These are phyloP conservation scores for Suillus brevipes DNA, from an alignment of 768 basidiomycete species.

Conservation along the genomic window DNA sequence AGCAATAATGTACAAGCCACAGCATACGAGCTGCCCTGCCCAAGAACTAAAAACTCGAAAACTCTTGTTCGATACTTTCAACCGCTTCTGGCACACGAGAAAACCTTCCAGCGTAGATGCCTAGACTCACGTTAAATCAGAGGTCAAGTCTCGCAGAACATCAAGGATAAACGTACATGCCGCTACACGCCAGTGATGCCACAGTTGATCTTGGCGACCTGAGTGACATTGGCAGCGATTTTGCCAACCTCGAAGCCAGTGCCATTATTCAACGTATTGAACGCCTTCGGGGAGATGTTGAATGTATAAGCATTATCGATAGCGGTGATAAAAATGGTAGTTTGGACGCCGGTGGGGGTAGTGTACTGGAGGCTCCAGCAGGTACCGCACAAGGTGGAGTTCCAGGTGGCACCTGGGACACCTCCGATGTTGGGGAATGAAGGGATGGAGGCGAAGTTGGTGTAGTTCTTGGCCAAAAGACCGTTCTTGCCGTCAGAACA, in stretches of 20 bases:
- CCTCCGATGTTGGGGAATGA: constrained; percentile 13
- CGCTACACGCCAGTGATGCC: constrained; percentile 10
- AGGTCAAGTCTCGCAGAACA: background rate
- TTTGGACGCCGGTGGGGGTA: background rate
- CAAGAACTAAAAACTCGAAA: background rate
- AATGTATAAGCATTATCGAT: constrained; percentile 7
- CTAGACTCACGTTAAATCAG: background rate
- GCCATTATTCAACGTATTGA: background rate
- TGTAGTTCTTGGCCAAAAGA: constrained; percentile 17
- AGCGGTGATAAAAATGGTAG: constrained; percentile 7
- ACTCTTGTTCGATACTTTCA: background rate
- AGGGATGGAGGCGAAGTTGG: constrained; percentile 16
- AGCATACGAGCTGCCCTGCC: background rate
- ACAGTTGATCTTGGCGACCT: constrained; percentile 5
- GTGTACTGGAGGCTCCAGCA: constrained; percentile 11
- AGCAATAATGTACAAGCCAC: background rate
- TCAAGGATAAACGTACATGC: background rate
- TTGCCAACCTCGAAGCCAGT: background rate
- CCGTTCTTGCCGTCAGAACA: constrained; percentile 25
- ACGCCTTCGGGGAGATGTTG: constrained; percentile 4
- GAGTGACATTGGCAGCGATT: background rate
- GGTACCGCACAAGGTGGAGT: constrained; percentile 9
- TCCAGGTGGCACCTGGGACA: constrained; percentile 12
- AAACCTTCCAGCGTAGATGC: background rate
- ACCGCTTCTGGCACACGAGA: background rate